Conservation (phyloP, 2,329 filamentous ascomycete species). For the Hirsutella minnesotensis region DNA sequence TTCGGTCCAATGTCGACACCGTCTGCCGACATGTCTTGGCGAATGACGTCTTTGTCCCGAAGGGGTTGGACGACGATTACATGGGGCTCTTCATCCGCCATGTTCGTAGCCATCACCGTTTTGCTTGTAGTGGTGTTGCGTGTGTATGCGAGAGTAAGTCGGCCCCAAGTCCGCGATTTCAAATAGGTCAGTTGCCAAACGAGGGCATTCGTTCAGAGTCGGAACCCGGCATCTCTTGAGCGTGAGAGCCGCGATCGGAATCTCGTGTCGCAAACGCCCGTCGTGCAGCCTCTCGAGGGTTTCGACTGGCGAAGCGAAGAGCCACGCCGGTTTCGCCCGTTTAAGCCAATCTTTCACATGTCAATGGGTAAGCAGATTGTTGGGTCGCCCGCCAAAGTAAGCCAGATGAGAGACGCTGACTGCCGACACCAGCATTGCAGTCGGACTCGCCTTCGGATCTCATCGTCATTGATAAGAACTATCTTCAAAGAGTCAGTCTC, state of each 20-base stretch:
- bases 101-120: too few relatives aligned
- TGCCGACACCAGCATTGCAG: conserved; percentile 24
- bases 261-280: neutral
- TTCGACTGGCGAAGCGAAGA: conserved; percentile 28
- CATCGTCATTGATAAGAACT: conserved; percentile 40
- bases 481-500: conserved; percentile 28
- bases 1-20: too few relatives aligned
- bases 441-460: conserved; percentile 33
- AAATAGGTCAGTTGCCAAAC: too few relatives aligned
- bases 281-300: conserved; percentile 13
- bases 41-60: too few relatives aligned
- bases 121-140: too few relatives aligned
- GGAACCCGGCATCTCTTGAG: neutral
- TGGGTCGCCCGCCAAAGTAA: too few relatives aligned
- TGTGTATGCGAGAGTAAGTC: too few relatives aligned
- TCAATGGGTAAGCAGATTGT: conserved; percentile 33
- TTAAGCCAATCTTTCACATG: conserved; percentile 40
- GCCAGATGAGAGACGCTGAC: neutral
- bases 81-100: too few relatives aligned
- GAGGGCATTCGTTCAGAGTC: neutral
- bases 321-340: conserved; percentile 31
- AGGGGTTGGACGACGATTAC: too few relatives aligned
- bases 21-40: too few relatives aligned
- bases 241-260: neutral
- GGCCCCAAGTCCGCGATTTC: too few relatives aligned